These are phyloP conservation scores for Globisporangium carolinianum DNA, from an alignment of 352 stramenopile genomes.

Conservation along the genomic window DNA sequence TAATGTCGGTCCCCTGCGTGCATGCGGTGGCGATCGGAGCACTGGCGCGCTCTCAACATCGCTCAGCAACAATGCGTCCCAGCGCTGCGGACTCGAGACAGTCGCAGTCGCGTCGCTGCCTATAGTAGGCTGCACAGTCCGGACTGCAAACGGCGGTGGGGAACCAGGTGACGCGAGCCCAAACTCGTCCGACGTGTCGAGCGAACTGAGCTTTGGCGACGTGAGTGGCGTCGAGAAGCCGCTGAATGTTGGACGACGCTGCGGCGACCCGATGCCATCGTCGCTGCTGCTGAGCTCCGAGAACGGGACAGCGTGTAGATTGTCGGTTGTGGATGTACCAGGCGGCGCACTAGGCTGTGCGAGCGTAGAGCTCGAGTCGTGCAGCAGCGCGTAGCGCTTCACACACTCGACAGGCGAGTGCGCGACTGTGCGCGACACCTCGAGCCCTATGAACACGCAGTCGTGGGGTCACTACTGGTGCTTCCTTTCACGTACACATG, in stretches of 20 bases:
- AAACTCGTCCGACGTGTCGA: slow-evolving; percentile 57
- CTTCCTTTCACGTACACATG: too few species aligned
- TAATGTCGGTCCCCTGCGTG: background rate
- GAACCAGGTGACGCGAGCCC: slow-evolving; percentile 39
- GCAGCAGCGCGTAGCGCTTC: slow-evolving; percentile 71
- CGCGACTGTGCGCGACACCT: slow-evolving; percentile 48
- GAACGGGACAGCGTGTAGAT: slow-evolving; percentile 17
- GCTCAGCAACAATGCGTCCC: slow-evolving; percentile 33
- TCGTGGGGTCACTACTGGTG: background rate
- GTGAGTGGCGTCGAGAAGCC: slow-evolving; percentile 54
- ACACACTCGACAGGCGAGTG: slow-evolving; percentile 73
- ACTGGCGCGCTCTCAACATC: slow-evolving; percentile 18
- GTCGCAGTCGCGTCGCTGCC: slow-evolving; percentile 1
- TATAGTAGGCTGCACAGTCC: slow-evolving; percentile 3
- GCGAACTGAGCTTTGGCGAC: slow-evolving; percentile 47
- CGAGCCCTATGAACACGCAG: slow-evolving; percentile 34
- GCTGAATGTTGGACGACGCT: slow-evolving; percentile 22
- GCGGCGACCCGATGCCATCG: slow-evolving; percentile 14
- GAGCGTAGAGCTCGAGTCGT: slow-evolving; percentile 11
- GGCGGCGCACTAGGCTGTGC: too few species aligned
- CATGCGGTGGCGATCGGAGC: slow-evolving; percentile 37
- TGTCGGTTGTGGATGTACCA: slow-evolving; percentile 9
- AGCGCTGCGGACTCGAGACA: slow-evolving; percentile 48
- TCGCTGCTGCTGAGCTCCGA: slow-evolving; percentile 33
- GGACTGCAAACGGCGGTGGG: slow-evolving; percentile 64